Percentiles rank a stretch among this genome's conserved stretches.
These are phyloP conservation scores for Apodospora peruviana DNA, from an alignment of 495 filamentous ascomycete genomes.

Conservation along the genomic window DNA sequence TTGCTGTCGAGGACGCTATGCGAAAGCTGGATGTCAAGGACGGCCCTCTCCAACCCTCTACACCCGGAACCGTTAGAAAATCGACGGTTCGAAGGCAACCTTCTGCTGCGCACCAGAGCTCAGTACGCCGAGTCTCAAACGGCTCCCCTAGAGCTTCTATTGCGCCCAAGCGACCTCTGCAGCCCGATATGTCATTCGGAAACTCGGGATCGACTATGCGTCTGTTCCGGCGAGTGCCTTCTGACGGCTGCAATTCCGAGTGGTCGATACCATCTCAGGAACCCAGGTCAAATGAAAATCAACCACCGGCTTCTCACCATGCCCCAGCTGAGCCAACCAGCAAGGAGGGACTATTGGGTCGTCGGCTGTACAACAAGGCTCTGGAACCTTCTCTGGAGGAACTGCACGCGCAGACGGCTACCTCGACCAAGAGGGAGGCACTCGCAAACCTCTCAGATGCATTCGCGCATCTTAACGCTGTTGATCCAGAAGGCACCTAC, in stretches of 20 bases:
- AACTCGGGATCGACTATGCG: conserved; percentile 85
- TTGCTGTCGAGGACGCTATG: conserved; percentile 50
- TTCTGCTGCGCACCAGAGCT: conserved; percentile 35
- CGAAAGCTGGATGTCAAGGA: conserved; percentile 57
- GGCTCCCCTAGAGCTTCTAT: conserved; percentile 44
- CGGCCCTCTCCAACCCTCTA: conserved; percentile 44
- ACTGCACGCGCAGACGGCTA: conserved; percentile 70
- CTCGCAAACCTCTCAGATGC: conserved; percentile 76
- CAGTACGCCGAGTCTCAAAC: conserved; percentile 29
- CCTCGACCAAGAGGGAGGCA: conserved; percentile 70
- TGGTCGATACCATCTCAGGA: conserved; percentile 21
- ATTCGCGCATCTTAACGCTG: conserved; percentile 73
- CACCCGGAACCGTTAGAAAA: conserved; percentile 46
- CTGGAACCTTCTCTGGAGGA: conserved; percentile 79
- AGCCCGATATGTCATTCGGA: conserved; percentile 81
- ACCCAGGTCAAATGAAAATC: conserved; percentile 39
- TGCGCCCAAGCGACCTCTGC: conserved; percentile 67
- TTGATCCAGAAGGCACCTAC: conserved; percentile 88
- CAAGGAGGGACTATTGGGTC: conserved; percentile 76
- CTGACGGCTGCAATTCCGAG: conserved; percentile 52
- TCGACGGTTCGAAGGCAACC: conserved; percentile 48
- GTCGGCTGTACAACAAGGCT: conserved; percentile 70
- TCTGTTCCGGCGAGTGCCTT: conserved; percentile 78
- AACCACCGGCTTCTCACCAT: conserved; percentile 24
- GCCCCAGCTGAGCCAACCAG: conserved; percentile 48